phyloP scores from a whole-genome alignment of 495 filamentous ascomycete species.

The Penicillium crystallinum region DNA sequence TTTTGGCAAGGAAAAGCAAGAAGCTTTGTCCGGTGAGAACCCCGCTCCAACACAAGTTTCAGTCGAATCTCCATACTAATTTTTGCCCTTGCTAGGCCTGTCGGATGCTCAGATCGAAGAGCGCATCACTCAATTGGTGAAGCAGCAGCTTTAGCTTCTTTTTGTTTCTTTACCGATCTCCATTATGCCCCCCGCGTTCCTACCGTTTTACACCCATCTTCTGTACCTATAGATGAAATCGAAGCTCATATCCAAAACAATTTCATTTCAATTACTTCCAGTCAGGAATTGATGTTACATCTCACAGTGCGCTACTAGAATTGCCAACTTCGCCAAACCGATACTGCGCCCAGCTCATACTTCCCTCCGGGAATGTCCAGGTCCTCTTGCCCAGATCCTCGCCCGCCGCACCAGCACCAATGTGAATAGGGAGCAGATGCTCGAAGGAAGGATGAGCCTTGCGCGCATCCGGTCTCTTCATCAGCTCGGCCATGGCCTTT shows the following conservation, averaged over 20 bases:
- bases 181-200: slow-evolving; percentile 28
- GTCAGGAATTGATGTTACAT: neutral
- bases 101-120: slow-evolving; percentile 91
- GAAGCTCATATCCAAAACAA: slow-evolving; percentile 15
- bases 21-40: slow-evolving; percentile 66
- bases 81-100: slow-evolving; percentile 53
- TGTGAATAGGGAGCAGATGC: slow-evolving; percentile 73
- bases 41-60: slow-evolving; percentile 2
- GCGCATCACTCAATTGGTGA: slow-evolving; percentile 75
- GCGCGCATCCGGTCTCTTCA: slow-evolving; percentile 61
- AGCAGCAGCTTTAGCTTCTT: slow-evolving; percentile 42
- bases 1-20: slow-evolving; percentile 82
- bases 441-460: slow-evolving; percentile 77
- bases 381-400: slow-evolving; percentile 56
- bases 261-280: neutral
- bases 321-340: slow-evolving; percentile 59
- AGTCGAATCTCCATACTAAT: slow-evolving; percentile 11
- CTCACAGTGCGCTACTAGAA: slow-evolving; percentile 16
- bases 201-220: slow-evolving; percentile 22
- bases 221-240: slow-evolving; percentile 46
- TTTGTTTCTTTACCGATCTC: slow-evolving; percentile 8
- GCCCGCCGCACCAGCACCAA: slow-evolving; percentile 66
- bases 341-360: slow-evolving; percentile 71
- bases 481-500: slow-evolving; percentile 52
- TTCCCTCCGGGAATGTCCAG: slow-evolving; percentile 63